These are phyloP conservation scores for Eucalyptus erythrocorys DNA, from an alignment of 345 rosid genomes.

Conservation along the genomic window DNA sequence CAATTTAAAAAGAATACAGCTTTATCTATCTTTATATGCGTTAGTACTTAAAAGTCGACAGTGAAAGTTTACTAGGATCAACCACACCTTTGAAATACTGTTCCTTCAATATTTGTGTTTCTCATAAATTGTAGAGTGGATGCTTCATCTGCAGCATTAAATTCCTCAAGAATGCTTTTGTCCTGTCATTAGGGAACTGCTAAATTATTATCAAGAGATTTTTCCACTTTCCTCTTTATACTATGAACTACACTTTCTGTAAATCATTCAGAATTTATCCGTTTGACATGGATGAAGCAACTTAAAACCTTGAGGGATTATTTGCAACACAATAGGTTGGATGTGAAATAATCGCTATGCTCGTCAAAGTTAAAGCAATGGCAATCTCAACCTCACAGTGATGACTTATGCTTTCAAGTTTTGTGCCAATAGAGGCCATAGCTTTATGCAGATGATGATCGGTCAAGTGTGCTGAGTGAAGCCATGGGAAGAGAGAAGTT, in stretches of 20 bases:
- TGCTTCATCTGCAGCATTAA: constrained; percentile 56
- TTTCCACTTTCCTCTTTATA: neutral
- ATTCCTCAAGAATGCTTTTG: constrained; percentile 59
- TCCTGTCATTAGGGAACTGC: constrained; percentile 34
- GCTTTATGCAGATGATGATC: neutral
- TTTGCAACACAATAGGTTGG: neutral
- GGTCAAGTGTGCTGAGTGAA: neutral
- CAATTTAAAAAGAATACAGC: neutral
- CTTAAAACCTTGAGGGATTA: neutral
- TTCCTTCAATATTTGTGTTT: constrained; percentile 44
- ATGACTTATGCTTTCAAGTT: neutral
- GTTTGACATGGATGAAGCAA: neutral
- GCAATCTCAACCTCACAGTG: neutral
- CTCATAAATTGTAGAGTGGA: constrained; percentile 67
- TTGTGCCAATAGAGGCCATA: neutral
- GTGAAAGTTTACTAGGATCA: neutral
- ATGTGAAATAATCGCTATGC: neutral
- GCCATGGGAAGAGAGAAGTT: neutral
- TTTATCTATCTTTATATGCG: neutral
- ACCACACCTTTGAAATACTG: constrained; percentile 74
- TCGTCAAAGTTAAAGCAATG: neutral
- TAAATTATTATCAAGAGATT: neutral
- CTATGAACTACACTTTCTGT: neutral
- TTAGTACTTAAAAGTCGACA: neutral
- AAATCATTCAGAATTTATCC: neutral